Conservation (phyloP, 257 asterid species). For the Solanum tarapatanum region DNA sequence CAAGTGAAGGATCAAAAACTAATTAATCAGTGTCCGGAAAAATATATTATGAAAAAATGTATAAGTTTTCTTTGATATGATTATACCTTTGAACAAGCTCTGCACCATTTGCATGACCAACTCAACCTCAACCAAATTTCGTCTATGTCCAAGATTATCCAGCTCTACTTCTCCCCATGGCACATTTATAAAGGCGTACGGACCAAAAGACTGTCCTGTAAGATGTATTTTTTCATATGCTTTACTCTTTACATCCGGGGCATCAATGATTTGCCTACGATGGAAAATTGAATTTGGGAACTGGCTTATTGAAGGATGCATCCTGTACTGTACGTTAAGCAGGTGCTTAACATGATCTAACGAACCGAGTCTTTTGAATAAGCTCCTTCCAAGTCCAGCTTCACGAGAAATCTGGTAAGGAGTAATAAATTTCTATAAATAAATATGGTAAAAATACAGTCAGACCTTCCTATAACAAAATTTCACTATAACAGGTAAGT, state of each 20-base stretch:
- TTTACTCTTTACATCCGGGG: background rate
- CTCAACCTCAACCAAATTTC: constrained; percentile 57
- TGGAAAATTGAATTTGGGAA: constrained; percentile 4
- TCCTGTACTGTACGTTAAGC: constrained; percentile 4
- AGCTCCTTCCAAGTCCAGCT: background rate
- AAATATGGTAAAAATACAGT: background rate
- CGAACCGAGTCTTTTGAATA: background rate
- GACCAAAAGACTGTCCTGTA: constrained; percentile 37
- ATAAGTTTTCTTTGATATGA: background rate
- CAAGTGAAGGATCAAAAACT: background rate
- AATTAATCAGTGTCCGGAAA: background rate
- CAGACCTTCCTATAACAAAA: background rate
- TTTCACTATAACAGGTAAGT: background rate
- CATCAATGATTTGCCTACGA: background rate
- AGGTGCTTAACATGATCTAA: background rate
- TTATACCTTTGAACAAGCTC: constrained; percentile 38
- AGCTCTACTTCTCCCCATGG: constrained; percentile 36
- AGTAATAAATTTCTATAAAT: background rate
- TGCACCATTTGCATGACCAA: constrained; percentile 31
- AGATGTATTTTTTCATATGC: constrained; percentile 15
- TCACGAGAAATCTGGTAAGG: background rate
- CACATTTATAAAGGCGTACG: constrained; percentile 47
- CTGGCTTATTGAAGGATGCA: constrained; percentile 7
- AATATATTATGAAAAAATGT: background rate
- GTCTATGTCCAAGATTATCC: constrained; percentile 32